Percentiles rank a stretch among this genome's conserved stretches.
phyloP scores from a whole-genome alignment of 345 rosid species.

The Raphanus raphanistrum region DNA sequence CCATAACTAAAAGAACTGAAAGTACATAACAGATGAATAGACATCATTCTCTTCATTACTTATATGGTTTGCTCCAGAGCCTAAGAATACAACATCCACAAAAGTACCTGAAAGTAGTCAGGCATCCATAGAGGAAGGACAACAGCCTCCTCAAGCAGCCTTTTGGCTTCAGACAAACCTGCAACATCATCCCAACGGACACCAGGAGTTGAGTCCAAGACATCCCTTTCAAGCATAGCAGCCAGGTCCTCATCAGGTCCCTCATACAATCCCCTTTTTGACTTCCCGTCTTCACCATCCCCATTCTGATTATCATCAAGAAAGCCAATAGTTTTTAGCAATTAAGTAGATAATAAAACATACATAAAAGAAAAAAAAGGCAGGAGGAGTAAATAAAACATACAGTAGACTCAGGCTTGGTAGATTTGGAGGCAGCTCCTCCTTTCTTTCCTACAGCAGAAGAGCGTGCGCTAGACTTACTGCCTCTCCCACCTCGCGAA shows the following conservation, averaged over 20 bases:
- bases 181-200: conserved; percentile 99
- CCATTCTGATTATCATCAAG: conserved; percentile 59
- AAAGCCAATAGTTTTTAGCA: neutral
- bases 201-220: conserved; percentile 94
- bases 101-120: conserved; percentile 92
- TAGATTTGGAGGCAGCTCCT: conserved; percentile 62
- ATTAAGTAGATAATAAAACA: neutral
- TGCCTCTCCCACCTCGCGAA: conserved; percentile 73
- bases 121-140: conserved; percentile 99
- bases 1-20: neutral
- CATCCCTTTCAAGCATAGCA: conserved; percentile 99
- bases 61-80: neutral
- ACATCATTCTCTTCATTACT: neutral
- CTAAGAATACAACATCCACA: neutral
- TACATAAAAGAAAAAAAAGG: neutral
- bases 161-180: conserved; percentile 96
- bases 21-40: neutral
- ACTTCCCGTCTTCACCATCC: conserved; percentile 88
- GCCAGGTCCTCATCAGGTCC: conserved; percentile 99
- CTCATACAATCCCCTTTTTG: conserved; percentile 80
- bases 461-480: conserved; percentile 63
- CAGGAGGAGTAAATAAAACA: conserved; percentile 23
- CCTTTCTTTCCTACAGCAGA: conserved; percentile 80
- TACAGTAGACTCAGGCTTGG: conserved; percentile 78
- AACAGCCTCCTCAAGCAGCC: conserved; percentile 98